Evolutionary conservation across 768 basidiomycete genomes (phyloP).

Genomic region (Mycena metata): DNA sequence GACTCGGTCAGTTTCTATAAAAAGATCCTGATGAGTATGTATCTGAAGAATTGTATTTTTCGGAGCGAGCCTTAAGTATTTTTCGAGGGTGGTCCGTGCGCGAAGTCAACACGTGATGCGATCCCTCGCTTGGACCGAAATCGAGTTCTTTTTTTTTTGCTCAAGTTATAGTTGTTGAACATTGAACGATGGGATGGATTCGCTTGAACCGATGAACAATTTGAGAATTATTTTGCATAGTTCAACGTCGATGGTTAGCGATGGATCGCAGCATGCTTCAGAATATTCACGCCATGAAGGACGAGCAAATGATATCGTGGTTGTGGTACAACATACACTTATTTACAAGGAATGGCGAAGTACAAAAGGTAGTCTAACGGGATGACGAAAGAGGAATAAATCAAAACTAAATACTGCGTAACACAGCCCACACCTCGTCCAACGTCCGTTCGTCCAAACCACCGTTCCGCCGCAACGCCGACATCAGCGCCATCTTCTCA

Average conservation of each 20-base stretch:
- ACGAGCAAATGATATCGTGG: background rate
- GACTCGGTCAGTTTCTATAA: slow-evolving; percentile 81
- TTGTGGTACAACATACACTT: slow-evolving; percentile 32
- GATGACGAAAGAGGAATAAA: slow-evolving; percentile 27
- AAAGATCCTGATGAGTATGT: slow-evolving; percentile 84
- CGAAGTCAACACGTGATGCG: slow-evolving; percentile 26
- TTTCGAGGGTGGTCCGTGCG: slow-evolving; percentile 52
- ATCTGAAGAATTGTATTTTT: slow-evolving; percentile 56
- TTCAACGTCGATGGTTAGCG: too few relatives aligned
- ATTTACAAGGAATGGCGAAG: slow-evolving; percentile 12
- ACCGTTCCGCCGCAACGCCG: slow-evolving; percentile 51
- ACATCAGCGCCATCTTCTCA: slow-evolving; percentile 50
- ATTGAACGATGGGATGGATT: too few relatives aligned
- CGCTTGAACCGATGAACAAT: too few relatives aligned
- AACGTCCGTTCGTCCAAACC: slow-evolving; percentile 65
- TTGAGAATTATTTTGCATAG: too few relatives aligned
- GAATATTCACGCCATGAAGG: too few relatives aligned
- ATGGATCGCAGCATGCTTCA: too few relatives aligned
- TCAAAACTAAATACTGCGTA: slow-evolving; percentile 45
- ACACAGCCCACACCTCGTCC: slow-evolving; percentile 54
- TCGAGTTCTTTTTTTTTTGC: background rate
- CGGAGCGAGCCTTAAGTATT: slow-evolving; percentile 49
- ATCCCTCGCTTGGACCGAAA: slow-evolving; percentile 1
- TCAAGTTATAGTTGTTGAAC: too few relatives aligned
- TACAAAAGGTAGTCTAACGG: slow-evolving; percentile 31